Percentiles rank a stretch among this genome's conserved stretches.
Evolutionary conservation across 257 asterid species (phyloP).

Genomic region (Rehmannia glutinosa): DNA sequence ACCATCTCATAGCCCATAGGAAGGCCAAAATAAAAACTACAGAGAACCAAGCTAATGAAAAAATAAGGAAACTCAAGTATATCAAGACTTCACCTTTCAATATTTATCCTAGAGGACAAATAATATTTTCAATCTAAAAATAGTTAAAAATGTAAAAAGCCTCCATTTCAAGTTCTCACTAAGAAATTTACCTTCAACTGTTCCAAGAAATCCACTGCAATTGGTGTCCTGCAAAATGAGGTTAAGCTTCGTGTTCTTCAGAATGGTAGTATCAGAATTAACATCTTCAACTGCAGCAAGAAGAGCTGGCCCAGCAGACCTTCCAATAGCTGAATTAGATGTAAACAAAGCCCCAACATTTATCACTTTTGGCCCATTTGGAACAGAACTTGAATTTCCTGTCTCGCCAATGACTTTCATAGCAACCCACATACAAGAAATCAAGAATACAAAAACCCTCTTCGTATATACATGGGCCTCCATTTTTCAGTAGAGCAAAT

Average conservation of each 20-base stretch:
- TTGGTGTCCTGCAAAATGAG: conserved; percentile 77
- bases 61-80: neutral
- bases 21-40: no score
- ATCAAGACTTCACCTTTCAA: neutral
- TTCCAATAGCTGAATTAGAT: conserved; percentile 66
- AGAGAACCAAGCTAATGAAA: neutral
- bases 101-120: neutral
- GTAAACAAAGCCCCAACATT: conserved; percentile 83
- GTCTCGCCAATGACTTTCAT: conserved; percentile 26
- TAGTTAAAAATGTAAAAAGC: no score
- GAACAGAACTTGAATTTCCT: conserved; percentile 28
- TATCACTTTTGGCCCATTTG: conserved; percentile 36
- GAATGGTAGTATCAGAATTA: conserved; percentile 53
- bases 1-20: no score
- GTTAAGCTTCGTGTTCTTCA: conserved; percentile 49
- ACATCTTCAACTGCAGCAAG: conserved; percentile 73
- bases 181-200: conserved; percentile 67
- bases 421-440: conserved; percentile 35
- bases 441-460: conserved; percentile 28
- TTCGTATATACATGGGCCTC: conserved; percentile 6
- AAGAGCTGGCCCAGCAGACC: conserved; percentile 72
- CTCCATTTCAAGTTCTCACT: no score
- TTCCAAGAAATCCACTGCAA: conserved; percentile 88
- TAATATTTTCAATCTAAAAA: neutral
- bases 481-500: conserved; percentile 20